phyloP scores from a whole-genome alignment of 2,329 filamentous ascomycete species.

The Paracoccidioides brasiliensis region DNA sequence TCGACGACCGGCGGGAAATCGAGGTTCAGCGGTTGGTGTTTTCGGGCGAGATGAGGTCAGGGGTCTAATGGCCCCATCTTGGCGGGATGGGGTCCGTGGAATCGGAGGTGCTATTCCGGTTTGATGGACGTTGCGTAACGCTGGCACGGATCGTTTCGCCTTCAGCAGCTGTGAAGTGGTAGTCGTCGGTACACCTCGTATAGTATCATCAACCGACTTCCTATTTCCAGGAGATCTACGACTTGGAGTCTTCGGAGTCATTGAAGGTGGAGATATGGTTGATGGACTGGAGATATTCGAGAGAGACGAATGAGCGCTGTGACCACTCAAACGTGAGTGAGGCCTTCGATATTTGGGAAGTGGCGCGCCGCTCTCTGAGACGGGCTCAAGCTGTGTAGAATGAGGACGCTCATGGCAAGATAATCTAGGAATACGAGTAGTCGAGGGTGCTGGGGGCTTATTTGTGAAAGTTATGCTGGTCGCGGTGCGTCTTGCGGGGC shows the following conservation, averaged over 20 bases:
- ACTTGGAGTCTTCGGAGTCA: constrained; percentile 49
- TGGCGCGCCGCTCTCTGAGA: constrained; percentile 76
- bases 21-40: constrained; percentile 46
- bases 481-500: constrained; percentile 57
- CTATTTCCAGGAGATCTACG: constrained; percentile 43
- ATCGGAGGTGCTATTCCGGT: constrained; percentile 19
- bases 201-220: constrained; percentile 20
- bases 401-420: constrained; percentile 56
- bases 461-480: constrained; percentile 87
- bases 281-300: constrained; percentile 50
- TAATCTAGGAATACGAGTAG: constrained; percentile 68
- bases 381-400: constrained; percentile 67
- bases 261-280: constrained; percentile 43
- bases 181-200: constrained; percentile 37
- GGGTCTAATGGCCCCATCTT: constrained; percentile 23
- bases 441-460: constrained; percentile 42
- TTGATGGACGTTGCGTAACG: constrained; percentile 36
- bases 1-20: constrained; percentile 38
- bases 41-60: constrained; percentile 42
- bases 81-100: constrained; percentile 26
- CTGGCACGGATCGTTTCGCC: constrained; percentile 48
- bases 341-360: constrained; percentile 50
- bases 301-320: constrained; percentile 56
- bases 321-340: constrained; percentile 51
- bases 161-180: constrained; percentile 43